Evolutionary conservation across 805 yeast species (phyloP).

Genomic region (Starmerella stigmatis): DNA sequence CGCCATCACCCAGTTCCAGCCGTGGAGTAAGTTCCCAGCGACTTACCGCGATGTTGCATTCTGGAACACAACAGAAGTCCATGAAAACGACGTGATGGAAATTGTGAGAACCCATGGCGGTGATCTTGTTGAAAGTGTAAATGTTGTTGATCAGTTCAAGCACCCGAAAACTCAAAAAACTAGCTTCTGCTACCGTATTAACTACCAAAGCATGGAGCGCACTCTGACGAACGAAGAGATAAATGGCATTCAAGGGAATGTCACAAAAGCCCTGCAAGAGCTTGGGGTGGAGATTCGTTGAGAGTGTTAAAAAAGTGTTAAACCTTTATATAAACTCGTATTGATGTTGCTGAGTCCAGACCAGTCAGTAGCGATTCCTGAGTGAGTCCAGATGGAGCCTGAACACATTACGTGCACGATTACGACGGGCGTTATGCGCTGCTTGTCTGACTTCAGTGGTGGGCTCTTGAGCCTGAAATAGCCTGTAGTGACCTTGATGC

Average conservation of each 20-base stretch:
- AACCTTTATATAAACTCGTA: too few relatives aligned
- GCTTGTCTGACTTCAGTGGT: too few relatives aligned
- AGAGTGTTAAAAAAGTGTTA: too few relatives aligned
- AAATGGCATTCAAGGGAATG: conserved; percentile 57
- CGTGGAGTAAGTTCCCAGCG: conserved; percentile 87
- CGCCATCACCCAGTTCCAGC: conserved; percentile 59
- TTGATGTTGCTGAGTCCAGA: too few relatives aligned
- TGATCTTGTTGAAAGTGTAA: conserved; percentile 79
- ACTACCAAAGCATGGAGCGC: conserved; percentile 93
- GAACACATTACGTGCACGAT: too few relatives aligned
- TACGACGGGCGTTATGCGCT: too few relatives aligned
- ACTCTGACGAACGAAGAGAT: conserved; percentile 78
- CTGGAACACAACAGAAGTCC: conserved; percentile 59
- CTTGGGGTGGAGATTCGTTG: conserved; percentile 51
- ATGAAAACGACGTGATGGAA: conserved; percentile 90
- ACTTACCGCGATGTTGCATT: conserved; percentile 80
- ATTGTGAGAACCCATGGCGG: conserved; percentile 72
- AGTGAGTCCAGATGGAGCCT: too few relatives aligned
- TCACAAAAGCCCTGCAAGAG: conserved; percentile 46
- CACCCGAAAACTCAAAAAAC: conserved; percentile 72
- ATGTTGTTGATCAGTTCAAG: conserved; percentile 63
- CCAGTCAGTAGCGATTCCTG: too few relatives aligned
- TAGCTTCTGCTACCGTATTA: conserved; percentile 80
- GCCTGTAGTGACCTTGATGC: too few relatives aligned
- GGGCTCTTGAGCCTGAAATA: too few relatives aligned